A percentile compares a stretch with the other conserved stretches of the same genome.
phyloP scores from a whole-genome alignment of 345 rosid species.

The Cardamine chenopodiifolia region DNA sequence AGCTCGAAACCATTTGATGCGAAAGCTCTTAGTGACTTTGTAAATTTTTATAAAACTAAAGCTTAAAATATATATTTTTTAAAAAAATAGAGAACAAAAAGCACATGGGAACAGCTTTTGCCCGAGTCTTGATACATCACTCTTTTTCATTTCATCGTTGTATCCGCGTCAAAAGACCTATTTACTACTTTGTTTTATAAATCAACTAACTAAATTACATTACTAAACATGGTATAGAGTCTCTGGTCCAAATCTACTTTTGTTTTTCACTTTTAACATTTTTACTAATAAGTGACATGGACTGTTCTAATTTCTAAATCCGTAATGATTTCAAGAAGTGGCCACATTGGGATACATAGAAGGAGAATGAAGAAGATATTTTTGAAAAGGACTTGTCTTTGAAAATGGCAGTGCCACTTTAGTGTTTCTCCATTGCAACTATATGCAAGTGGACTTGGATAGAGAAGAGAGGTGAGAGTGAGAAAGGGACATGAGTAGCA shows the following conservation, averaged over 20 bases:
- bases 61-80: background rate
- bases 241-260: conserved; percentile 18
- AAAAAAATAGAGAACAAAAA: conserved; percentile 9
- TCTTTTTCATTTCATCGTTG: conserved; percentile 34
- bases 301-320: conserved; percentile 35
- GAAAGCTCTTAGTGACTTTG: background rate
- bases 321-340: conserved; percentile 36
- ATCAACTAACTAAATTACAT: conserved; percentile 6
- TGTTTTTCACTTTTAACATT: conserved; percentile 25
- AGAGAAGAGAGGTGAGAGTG: conserved; percentile 22
- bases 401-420: conserved; percentile 33
- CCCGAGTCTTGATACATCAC: conserved; percentile 21
- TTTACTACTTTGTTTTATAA: conserved; percentile 16
- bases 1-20: background rate
- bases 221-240: conserved; percentile 25
- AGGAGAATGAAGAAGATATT: conserved; percentile 24
- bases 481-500: conserved; percentile 30
- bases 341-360: conserved; percentile 18
- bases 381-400: conserved; percentile 31
- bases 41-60: background rate
- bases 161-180: conserved; percentile 40
- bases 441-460: conserved; percentile 34
- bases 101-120: conserved; percentile 38
- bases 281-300: conserved; percentile 18
- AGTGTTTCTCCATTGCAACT: conserved; percentile 31